phyloP scores from a whole-genome alignment of 805 yeast species.

The Lipomyces yamanashiensis region DNA sequence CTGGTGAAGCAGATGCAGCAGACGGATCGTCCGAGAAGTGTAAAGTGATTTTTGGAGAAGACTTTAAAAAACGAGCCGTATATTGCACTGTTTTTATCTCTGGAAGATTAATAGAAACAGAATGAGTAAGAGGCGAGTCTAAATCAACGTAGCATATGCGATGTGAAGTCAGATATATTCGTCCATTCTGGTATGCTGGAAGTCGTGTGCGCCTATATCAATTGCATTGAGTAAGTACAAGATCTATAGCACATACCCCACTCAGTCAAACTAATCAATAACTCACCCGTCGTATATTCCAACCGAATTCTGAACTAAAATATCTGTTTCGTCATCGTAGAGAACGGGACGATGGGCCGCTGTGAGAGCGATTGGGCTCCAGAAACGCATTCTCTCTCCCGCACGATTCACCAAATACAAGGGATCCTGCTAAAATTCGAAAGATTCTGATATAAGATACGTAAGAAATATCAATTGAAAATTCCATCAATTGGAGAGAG shows the following conservation, averaged over 20 bases:
- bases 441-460: neutral
- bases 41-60: slow-evolving; percentile 74
- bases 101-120: slow-evolving; percentile 56
- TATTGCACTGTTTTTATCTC: slow-evolving; percentile 45
- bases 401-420: neutral
- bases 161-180: slow-evolving; percentile 74
- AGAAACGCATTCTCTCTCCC: slow-evolving; percentile 31
- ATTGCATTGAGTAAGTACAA: slow-evolving; percentile 48
- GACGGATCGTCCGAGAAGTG: slow-evolving; percentile 3
- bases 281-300: slow-evolving; percentile 73
- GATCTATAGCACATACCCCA: too few species aligned
- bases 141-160: slow-evolving; percentile 76
- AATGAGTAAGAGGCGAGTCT: slow-evolving; percentile 46
- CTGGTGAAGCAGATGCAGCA: slow-evolving; percentile 3
- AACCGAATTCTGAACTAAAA: slow-evolving; percentile 57
- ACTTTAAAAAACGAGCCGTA: slow-evolving; percentile 61
- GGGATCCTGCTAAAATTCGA: neutral
- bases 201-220: slow-evolving; percentile 53
- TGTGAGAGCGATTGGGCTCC: slow-evolving; percentile 44
- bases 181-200: slow-evolving; percentile 64
- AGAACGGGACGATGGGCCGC: slow-evolving; percentile 46
- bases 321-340: slow-evolving; percentile 52
- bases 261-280: neutral
- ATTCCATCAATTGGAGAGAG: neutral
- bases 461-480: neutral